Percentiles rank a stretch among this genome's conserved stretches.
Evolutionary conservation across 805 yeast genomes (phyloP).

Genomic region (Ogataea paraovalis): DNA sequence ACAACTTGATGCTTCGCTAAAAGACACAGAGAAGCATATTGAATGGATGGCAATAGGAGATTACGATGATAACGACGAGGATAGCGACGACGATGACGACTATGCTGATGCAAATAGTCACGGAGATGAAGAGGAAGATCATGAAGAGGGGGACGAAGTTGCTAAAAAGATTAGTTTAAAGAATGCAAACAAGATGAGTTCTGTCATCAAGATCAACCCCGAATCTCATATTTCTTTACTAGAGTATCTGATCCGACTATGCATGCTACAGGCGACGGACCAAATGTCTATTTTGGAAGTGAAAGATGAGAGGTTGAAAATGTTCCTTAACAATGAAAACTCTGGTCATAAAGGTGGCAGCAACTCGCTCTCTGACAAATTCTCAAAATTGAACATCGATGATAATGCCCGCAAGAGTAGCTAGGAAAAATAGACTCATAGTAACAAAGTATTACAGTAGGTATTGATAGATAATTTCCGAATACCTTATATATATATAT

Average conservation of each 20-base stretch:
- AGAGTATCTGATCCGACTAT: slow-evolving; percentile 59
- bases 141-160: slow-evolving; percentile 14
- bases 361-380: not conserved
- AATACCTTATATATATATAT: no score
- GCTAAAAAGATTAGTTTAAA: not conserved
- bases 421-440: no score
- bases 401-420: not conserved
- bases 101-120: slow-evolving; percentile 24
- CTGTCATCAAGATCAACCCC: slow-evolving; percentile 4
- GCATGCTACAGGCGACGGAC: slow-evolving; percentile 58
- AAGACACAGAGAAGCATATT: slow-evolving; percentile 11
- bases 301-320: slow-evolving; percentile 61
- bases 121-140: slow-evolving; percentile 19
- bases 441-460: no score
- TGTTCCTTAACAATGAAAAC: slow-evolving; percentile 59
- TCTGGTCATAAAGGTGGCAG: slow-evolving; percentile 1
- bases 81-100: slow-evolving; percentile 27
- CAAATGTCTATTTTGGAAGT: slow-evolving; percentile 48
- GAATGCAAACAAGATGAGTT: slow-evolving; percentile 18
- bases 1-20: not conserved
- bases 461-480: no score
- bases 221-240: slow-evolving; percentile 44
- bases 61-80: slow-evolving; percentile 27
- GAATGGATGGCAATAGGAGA: slow-evolving; percentile 54
- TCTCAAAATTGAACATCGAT: slow-evolving; percentile 1